These are phyloP conservation scores for Pyrenophora seminiperda DNA, from an alignment of 2,329 filamentous ascomycete species.

Conservation along the genomic window DNA sequence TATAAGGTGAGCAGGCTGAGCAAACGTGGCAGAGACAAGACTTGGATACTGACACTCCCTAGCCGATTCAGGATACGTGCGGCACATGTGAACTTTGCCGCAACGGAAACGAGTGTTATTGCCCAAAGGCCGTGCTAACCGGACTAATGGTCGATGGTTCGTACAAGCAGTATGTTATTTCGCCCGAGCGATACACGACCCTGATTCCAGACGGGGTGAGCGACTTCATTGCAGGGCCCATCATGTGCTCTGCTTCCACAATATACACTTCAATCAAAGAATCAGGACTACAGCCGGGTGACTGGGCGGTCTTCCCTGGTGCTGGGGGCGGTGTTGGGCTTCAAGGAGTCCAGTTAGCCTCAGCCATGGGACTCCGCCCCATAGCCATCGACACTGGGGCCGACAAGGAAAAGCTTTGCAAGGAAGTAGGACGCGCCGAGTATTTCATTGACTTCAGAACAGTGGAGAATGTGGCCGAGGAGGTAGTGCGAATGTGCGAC, in stretches of 20 bases:
- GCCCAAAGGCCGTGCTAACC: constrained; percentile 52
- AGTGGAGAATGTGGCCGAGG: constrained; percentile 38
- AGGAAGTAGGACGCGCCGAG: constrained; percentile 43
- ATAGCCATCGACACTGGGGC: constrained; percentile 47
- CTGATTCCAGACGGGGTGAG: constrained; percentile 61
- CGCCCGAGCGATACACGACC: constrained; percentile 60
- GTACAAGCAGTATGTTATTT: constrained; percentile 65
- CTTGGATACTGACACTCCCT: constrained; percentile 5
- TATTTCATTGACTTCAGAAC: constrained; percentile 48
- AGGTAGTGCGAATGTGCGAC: constrained; percentile 42
- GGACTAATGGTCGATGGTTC: constrained; percentile 54
- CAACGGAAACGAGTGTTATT: constrained; percentile 60
- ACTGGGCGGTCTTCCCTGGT: constrained; percentile 62
- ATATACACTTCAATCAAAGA: constrained; percentile 63
- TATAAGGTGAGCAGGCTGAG: constrained; percentile 38
- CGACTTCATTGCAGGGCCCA: constrained; percentile 62
- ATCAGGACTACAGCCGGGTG: constrained; percentile 55
- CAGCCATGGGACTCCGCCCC: constrained; percentile 46
- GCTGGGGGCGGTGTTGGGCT: constrained; percentile 63
- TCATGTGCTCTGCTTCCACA: constrained; percentile 66
- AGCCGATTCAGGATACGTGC: constrained; percentile 39
- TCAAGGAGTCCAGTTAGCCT: constrained; percentile 58
- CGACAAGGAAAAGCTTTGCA: constrained; percentile 44
- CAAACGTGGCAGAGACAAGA: background rate
- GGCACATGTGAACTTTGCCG: constrained; percentile 56